Conservation (phyloP, 1,284 basidiomycete species). For the Inonotus obliquus region DNA sequence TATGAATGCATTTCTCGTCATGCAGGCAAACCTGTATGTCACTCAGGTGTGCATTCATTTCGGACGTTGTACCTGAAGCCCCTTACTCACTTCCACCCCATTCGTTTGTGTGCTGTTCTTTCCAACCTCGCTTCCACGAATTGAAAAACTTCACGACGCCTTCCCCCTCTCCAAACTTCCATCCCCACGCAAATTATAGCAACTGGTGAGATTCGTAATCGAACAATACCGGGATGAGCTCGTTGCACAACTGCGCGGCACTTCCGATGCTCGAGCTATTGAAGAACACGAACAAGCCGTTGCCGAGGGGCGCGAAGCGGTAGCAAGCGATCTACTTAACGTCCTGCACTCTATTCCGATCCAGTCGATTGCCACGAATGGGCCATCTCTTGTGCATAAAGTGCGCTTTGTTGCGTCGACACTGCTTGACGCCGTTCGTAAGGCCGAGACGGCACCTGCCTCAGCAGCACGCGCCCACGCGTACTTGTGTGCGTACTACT, state of each 20-base stretch:
- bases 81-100: neutral
- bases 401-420: slow-evolving; percentile 87
- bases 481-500: slow-evolving; percentile 58
- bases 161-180: slow-evolving; percentile 6
- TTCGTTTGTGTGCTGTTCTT: neutral
- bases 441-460: slow-evolving; percentile 69
- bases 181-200: slow-evolving; percentile 40
- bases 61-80: neutral
- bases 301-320: slow-evolving; percentile 66
- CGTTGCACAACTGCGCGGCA: slow-evolving; percentile 58
- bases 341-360: slow-evolving; percentile 87
- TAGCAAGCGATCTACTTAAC: slow-evolving; percentile 75
- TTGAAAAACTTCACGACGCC: neutral
- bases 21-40: slow-evolving; percentile 85
- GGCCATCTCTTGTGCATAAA: slow-evolving; percentile 78
- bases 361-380: slow-evolving; percentile 86
- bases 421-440: slow-evolving; percentile 78
- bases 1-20: slow-evolving; percentile 81
- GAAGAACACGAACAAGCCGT: slow-evolving; percentile 46
- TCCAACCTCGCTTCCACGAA: slow-evolving; percentile 12
- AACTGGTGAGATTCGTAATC: slow-evolving; percentile 86
- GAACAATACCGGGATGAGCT: slow-evolving; percentile 86
- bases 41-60: slow-evolving; percentile 56
- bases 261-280: slow-evolving; percentile 35
- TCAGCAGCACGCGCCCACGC: slow-evolving; percentile 75